These are phyloP conservation scores for Cystobasidium slooffiae DNA, from an alignment of 1,284 basidiomycete species.

Conservation along the genomic window DNA sequence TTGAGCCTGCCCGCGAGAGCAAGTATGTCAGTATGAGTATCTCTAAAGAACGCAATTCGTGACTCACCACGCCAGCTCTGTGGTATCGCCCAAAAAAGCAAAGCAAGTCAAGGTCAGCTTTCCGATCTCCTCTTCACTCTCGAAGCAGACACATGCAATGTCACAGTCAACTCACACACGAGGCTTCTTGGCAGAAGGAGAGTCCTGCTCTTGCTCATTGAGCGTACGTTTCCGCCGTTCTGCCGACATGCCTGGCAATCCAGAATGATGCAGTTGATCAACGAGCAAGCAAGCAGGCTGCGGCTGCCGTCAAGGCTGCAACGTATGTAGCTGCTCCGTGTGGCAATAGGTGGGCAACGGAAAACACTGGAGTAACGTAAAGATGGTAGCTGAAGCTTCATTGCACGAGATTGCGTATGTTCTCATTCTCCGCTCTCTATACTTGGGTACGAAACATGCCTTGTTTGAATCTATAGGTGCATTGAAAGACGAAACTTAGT, in stretches of 20 bases:
- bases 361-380: too few relatives aligned
- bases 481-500: too few relatives aligned
- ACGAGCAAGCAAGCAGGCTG: neutral
- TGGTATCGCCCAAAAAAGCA: neutral
- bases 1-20: constrained; percentile 35
- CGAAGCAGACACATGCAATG: neutral
- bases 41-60: constrained; percentile 39
- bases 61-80: constrained; percentile 45
- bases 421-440: too few relatives aligned
- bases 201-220: constrained; percentile 16
- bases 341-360: too few relatives aligned
- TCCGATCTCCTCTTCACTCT: neutral
- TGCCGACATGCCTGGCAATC: constrained; percentile 12
- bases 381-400: too few relatives aligned
- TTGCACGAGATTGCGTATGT: too few relatives aligned
- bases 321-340: neutral
- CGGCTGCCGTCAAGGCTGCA: neutral
- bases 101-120: constrained; percentile 6
- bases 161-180: constrained; percentile 34
- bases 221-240: constrained; percentile 21
- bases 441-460: too few relatives aligned
- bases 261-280: neutral
- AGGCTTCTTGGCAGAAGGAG: constrained; percentile 43
- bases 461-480: too few relatives aligned
- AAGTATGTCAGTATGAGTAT: neutral